Percentiles rank a stretch among this genome's conserved stretches.
Evolutionary conservation across 139 green algal genomes (phyloP).

Genomic region (Yamagishiella unicocca): DNA sequence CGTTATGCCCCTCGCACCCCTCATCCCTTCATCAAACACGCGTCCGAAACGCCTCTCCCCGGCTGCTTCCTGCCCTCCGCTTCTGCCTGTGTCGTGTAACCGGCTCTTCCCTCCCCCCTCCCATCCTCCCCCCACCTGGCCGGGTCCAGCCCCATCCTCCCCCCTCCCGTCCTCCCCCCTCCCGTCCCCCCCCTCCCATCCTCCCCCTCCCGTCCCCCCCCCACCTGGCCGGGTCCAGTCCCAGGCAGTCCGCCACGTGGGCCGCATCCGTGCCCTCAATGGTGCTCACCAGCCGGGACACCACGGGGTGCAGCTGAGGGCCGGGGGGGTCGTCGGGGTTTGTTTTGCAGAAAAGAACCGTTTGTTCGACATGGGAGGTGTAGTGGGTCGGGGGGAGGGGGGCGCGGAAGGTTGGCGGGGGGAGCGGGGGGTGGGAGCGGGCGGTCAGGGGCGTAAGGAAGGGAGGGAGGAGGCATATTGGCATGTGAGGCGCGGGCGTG

Average conservation of each 20-base stretch:
- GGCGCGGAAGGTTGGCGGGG: background rate
- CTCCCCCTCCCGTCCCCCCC: constrained; percentile 24
- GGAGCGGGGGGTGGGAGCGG: background rate
- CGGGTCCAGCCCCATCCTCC: background rate
- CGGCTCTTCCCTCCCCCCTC: too few relatives aligned
- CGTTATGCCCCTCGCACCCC: too few relatives aligned
- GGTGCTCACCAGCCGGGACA: constrained; percentile 87
- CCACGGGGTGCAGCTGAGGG: constrained; percentile 94
- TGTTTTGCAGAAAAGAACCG: too few relatives aligned
- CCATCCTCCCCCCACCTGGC: background rate
- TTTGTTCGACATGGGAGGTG: background rate
- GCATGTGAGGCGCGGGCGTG: too few relatives aligned
- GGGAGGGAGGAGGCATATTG: background rate
- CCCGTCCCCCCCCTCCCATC: background rate
- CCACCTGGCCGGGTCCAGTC: constrained; percentile 82
- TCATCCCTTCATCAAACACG: too few relatives aligned
- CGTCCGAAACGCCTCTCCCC: too few relatives aligned
- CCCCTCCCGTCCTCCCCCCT: background rate
- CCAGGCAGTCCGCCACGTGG: constrained; percentile 93
- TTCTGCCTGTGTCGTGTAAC: too few relatives aligned
- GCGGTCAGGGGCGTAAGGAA: background rate
- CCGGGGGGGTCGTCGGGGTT: too few relatives aligned
- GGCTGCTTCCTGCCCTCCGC: too few relatives aligned
- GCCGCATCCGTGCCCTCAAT: constrained; percentile 95
- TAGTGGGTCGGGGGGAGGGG: background rate